Base-by-base conservation (phyloP, 495 filamentous ascomycete species). In the Pyrenula massariospora region DNA sequence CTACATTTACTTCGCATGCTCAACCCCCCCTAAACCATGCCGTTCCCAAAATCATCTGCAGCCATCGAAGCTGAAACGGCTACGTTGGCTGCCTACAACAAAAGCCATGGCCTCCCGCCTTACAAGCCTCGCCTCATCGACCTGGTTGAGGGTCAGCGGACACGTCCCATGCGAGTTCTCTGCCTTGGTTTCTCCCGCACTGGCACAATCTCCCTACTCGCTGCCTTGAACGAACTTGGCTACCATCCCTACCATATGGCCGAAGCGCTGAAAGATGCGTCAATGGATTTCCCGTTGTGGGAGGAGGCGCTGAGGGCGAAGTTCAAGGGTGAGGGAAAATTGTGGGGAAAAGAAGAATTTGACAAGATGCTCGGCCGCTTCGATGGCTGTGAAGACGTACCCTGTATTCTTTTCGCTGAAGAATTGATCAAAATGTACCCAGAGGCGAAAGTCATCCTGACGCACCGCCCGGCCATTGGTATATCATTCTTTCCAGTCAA, bases 221-320 rank as follows among this genome's bases (percentile, higher is more conserved):
- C 50, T 20, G 61, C 52, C 10, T 31, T 65, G 5, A 31, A 49
- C 25, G 51, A 60, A 51, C 54, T 65, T 3, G 63, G 63, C 20
- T 67, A 59, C 36, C 57, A 58, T 11, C 58, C 61, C 0, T 67
- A 67, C 48, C 58, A 67, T 47, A 63, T 57, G 55, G 49, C 52
- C 19, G 55, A 62, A 24, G 48, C 58, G 50, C 3, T 53, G 55
- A 15, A 22, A 15, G 42, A 47, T 21, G n/a, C 24, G 25, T 24
- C 52, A 56, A 19, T 50, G 54, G 53, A 65, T 24, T 23, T 62
- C 10, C 54, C 24, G 1, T 47, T 58, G 2, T 66, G 64, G 63
- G 48, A 60, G 24, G 56, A 62, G 20, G 62, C 59, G 3, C 50
- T 64, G 2, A 55, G 56, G 15, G 65, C 63, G 11, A 68, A 68